Evolutionary conservation across 345 rosid species (phyloP).

Genomic region (Noccaea caerulescens): DNA sequence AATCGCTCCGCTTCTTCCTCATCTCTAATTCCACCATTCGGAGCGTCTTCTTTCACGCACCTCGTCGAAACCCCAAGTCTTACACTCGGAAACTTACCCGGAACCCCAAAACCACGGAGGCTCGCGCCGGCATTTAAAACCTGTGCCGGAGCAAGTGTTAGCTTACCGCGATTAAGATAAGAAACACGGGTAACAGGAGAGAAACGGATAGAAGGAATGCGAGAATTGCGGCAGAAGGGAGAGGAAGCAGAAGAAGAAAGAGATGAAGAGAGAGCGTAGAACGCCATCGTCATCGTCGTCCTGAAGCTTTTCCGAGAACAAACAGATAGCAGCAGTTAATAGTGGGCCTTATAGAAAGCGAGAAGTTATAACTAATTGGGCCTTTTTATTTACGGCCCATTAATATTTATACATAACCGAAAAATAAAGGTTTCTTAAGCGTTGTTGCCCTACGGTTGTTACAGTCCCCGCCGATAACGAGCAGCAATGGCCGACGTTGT

Average conservation of each 20-base stretch:
- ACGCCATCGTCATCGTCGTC: constrained; percentile 36
- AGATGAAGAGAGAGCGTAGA: constrained; percentile 40
- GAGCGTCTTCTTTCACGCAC: constrained; percentile 43
- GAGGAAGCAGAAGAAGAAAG: neutral
- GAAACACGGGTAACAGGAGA: constrained; percentile 5
- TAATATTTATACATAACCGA: neutral
- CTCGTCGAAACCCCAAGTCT: constrained; percentile 44
- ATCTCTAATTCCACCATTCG: constrained; percentile 35
- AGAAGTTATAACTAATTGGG: neutral
- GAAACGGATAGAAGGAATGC: constrained; percentile 1
- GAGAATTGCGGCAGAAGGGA: constrained; percentile 27
- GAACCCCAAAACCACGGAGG: constrained; percentile 29
- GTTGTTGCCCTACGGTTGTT: constrained; percentile 13
- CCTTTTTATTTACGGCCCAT: constrained; percentile 24
- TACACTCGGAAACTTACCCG: constrained; percentile 29
- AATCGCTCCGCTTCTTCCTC: constrained; percentile 64
- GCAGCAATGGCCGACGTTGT: constrained; percentile 83
- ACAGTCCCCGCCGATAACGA: constrained; percentile 34
- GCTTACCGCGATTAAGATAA: neutral
- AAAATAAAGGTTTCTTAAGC: neutral
- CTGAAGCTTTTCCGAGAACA: constrained; percentile 13
- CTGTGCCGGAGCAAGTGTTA: constrained; percentile 17
- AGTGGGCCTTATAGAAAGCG: constrained; percentile 19
- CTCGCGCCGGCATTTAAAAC: constrained; percentile 14
- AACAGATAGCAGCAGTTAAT: neutral